A percentile compares a stretch with the other conserved stretches of the same genome.
These are phyloP conservation scores for Oryza glaberrima DNA, from an alignment of 176 grass and related monocot genomes.

Conservation along the genomic window DNA sequence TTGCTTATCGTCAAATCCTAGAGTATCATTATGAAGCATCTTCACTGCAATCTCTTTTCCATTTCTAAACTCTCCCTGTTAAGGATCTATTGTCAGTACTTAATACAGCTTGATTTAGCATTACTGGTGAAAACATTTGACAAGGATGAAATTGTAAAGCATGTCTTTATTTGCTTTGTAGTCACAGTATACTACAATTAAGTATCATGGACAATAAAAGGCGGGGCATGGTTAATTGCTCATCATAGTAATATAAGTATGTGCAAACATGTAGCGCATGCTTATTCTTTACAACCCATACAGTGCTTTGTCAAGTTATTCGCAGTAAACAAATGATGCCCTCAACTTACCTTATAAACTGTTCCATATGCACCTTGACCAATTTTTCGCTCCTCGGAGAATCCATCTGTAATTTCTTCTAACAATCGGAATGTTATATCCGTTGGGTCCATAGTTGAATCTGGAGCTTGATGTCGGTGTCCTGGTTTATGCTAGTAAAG, in stretches of 20 bases:
- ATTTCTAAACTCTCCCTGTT: background rate
- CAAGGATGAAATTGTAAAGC: background rate
- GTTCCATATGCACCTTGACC: slow-evolving; percentile 41
- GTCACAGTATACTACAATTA: background rate
- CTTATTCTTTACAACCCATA: background rate
- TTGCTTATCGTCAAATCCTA: background rate
- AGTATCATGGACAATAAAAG: background rate
- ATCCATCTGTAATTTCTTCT: slow-evolving; percentile 3
- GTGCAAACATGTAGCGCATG: background rate
- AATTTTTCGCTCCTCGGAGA: background rate
- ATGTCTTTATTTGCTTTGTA: too few species aligned
- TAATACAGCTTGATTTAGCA: background rate
- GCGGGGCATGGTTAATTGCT: background rate
- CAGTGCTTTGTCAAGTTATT: background rate
- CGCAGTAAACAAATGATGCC: background rate
- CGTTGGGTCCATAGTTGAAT: background rate
- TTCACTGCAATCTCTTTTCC: background rate
- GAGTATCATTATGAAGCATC: background rate
- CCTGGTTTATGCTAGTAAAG: background rate
- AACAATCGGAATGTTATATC: slow-evolving; percentile 29
- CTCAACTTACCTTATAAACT: slow-evolving; percentile 43
- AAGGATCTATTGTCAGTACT: background rate
- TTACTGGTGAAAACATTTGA: background rate
- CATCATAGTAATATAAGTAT: background rate
- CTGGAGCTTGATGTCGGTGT: background rate